Base-by-base conservation (phyloP, 176 grass and related monocot species). In the Neostapfia colusana region DNA sequence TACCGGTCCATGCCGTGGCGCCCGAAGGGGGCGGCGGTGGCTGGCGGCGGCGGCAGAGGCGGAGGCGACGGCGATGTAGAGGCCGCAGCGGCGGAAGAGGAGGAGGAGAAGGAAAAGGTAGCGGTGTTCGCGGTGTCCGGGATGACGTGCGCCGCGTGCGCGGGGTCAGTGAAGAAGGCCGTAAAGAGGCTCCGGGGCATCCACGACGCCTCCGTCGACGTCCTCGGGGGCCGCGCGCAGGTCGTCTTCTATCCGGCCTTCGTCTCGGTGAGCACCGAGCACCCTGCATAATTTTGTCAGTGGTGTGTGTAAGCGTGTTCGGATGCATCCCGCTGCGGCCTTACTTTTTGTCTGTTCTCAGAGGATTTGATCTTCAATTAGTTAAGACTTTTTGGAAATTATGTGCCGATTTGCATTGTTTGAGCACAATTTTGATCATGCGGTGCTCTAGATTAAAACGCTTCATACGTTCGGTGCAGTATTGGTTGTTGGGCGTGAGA, bases 101-200 rank as follows among this genome's bases (percentile, higher is more conserved):
- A 53, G 23, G 82, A 83, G 39, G 77, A 82, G 27, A 79, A 84
- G 75, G 74, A 77, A 63, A 83, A 65, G 87, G 87, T 84, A 73
- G 89, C 42, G 35, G 21, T 92, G 65, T 90, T 94, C 74, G 69
- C 80, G 24, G 95, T 98, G 66, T 53, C 84, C 26, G 95, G 95
- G 25, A 90, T 94, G 91, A 94, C 89, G 6, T 98, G 91, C 63
- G 79, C 91, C 4, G 95, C 95, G 28, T 98, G 95, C 81, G 89
- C 91, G 0, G 91, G 91, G 11, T 94, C 95, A 13, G 89, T 98
- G 46, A 91, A 98, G 91, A 98, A 98, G 87, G 91, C 95, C 25
- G 80, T 98, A 56, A 94, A 98, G 87, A 79, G 95, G 69, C 89
- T 98, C 37, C 91, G 77, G 9, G 95, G 91, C 51, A 88, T 98